These are phyloP conservation scores for Inosperma sp. DNA, from an alignment of 768 basidiomycete species.

Conservation along the genomic window DNA sequence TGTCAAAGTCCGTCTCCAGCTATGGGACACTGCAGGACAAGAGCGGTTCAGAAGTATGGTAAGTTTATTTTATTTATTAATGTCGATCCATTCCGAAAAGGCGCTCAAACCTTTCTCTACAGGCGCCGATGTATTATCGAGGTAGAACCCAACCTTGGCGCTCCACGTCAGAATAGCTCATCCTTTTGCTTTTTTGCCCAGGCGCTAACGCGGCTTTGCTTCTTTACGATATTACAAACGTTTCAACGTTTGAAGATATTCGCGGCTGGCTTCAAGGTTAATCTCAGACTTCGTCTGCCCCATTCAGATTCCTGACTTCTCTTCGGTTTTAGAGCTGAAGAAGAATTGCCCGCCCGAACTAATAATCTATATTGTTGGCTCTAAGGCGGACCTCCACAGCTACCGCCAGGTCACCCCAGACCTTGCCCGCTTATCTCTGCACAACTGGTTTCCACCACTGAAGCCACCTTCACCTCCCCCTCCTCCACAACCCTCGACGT, in stretches of 20 bases:
- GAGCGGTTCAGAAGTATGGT: constrained; percentile 92
- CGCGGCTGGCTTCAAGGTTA: constrained; percentile 87
- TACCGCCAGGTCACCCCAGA: constrained; percentile 77
- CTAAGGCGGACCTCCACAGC: constrained; percentile 77
- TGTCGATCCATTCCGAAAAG: constrained; percentile 10
- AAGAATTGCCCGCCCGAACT: constrained; percentile 85
- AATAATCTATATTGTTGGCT: constrained; percentile 92
- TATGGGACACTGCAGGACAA: constrained; percentile 94
- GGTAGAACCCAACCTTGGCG: constrained; percentile 28
- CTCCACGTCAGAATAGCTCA: constrained; percentile 18
- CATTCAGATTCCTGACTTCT: constrained; percentile 13
- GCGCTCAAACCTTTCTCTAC: constrained; percentile 16
- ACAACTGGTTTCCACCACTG: constrained; percentile 86
- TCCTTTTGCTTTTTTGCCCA: constrained; percentile 22
- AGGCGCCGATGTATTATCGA: constrained; percentile 97
- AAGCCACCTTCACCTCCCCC: constrained; percentile 62
- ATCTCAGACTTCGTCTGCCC: constrained; percentile 22
- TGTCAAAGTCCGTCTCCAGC: constrained; percentile 78
- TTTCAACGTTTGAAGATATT: constrained; percentile 83
- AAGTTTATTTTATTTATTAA: constrained; percentile 25
- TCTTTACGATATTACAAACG: constrained; percentile 93
- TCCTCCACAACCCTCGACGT: constrained; percentile 54
- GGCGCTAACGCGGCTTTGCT: constrained; percentile 92
- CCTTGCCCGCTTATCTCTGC: constrained; percentile 75
- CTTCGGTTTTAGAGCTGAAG: constrained; percentile 62